Conservation (phyloP, 371 early-diverging fungal genomes). For the Lichtheimia ramosa region DNA sequence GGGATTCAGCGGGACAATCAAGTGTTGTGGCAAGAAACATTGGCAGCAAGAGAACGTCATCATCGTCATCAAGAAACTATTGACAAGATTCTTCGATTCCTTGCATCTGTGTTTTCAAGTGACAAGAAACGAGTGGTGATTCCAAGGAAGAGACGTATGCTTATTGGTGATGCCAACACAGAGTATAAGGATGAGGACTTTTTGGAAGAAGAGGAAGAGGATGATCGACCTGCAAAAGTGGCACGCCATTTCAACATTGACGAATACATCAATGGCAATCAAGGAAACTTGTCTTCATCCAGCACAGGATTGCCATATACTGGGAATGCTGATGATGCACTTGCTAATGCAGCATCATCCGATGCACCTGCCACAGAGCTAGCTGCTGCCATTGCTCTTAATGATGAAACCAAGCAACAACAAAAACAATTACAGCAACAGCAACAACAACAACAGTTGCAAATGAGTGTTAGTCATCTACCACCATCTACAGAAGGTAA, state of each 20-base stretch:
- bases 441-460: slow-evolving; percentile 1
- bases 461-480: no score
- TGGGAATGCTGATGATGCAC: slow-evolving; percentile 8
- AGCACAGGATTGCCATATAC: not conserved
- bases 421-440: slow-evolving; percentile 8
- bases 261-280: slow-evolving; percentile 17
- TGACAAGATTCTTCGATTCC: slow-evolving; percentile 83
- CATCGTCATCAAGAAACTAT: slow-evolving; percentile 89
- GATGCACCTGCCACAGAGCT: slow-evolving; percentile 29
- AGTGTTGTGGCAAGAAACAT: slow-evolving; percentile 85
- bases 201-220: slow-evolving; percentile 29
- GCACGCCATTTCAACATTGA: slow-evolving; percentile 22
- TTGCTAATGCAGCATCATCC: slow-evolving; percentile 10
- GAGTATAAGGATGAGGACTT: slow-evolving; percentile 21
- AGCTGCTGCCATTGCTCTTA: slow-evolving; percentile 43
- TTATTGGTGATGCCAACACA: slow-evolving; percentile 40
- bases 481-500: no score
- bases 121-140: slow-evolving; percentile 62
- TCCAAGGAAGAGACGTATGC: slow-evolving; percentile 53
- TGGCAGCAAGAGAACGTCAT: slow-evolving; percentile 73
- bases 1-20: slow-evolving; percentile 87
- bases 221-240: slow-evolving; percentile 18
- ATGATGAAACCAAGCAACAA: slow-evolving; percentile 40
- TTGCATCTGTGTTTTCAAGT: slow-evolving; percentile 75
- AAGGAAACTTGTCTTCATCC: not conserved